Conservation (phyloP, 192 early-diverging fungal genomes). For the Geosiphon pyriformis region DNA sequence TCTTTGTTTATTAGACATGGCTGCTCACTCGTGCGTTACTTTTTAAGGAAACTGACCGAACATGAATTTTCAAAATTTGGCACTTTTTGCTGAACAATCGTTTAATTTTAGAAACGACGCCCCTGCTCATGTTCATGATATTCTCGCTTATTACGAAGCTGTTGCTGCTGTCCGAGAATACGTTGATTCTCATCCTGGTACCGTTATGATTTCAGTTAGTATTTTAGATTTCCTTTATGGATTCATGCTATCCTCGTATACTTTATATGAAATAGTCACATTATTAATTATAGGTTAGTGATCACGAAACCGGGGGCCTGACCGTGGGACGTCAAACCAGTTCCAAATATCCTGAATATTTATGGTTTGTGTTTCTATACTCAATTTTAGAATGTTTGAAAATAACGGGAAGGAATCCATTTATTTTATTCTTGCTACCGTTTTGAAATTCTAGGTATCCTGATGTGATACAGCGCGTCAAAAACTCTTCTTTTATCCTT, state of each 20-base stretch:
- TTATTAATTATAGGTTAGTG: conserved; percentile 42
- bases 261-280: no score
- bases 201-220: conserved; percentile 78
- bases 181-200: conserved; percentile 74
- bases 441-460: conserved; percentile 52
- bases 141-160: conserved; percentile 81
- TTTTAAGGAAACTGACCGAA: no score
- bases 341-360: conserved; percentile 77
- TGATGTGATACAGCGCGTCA: conserved; percentile 59
- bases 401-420: no score
- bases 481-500: conserved; percentile 58
- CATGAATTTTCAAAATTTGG: no score
- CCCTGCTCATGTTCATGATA: conserved; percentile 86
- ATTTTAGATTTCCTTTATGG: background rate
- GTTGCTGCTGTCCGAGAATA: conserved; percentile 68
- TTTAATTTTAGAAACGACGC: conserved; percentile 73
- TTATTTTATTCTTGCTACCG: background rate
- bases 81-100: background rate
- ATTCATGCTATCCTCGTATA: no score
- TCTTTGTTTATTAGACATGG: conserved; percentile 65
- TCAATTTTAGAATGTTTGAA: no score
- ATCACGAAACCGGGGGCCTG: conserved; percentile 98
- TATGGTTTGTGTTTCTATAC: no score
- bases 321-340: conserved; percentile 72
- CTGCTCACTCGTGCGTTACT: conserved; percentile 64